These are phyloP conservation scores for Cutaneotrichosporon sp. DNA, from an alignment of 1,284 basidiomycete genomes.

Conservation along the genomic window DNA sequence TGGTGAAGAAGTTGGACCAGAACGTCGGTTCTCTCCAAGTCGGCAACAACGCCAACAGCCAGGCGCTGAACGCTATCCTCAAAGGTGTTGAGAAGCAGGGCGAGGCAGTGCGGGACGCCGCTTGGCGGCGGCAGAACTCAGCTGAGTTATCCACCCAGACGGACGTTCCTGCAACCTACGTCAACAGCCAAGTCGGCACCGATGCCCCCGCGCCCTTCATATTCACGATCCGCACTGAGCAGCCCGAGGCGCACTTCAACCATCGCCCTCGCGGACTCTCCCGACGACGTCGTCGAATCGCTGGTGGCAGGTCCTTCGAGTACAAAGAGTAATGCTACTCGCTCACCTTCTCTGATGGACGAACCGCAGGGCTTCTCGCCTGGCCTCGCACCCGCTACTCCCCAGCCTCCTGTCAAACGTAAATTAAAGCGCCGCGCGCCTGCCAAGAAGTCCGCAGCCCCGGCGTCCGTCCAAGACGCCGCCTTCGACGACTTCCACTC, in stretches of 20 bases:
- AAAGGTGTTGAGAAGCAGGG: neutral
- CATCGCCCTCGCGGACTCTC: neutral
- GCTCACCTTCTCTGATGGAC: neutral
- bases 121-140: constrained; percentile 1
- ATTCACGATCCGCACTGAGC: no score
- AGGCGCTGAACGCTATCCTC: neutral
- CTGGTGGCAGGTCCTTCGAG: neutral
- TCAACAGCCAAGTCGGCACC: constrained; percentile 6
- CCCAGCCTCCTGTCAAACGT: neutral
- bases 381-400: neutral
- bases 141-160: neutral
- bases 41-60: neutral
- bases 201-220: neutral
- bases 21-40: neutral
- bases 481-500: neutral
- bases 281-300: neutral
- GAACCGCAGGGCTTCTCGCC: neutral
- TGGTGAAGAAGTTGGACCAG: neutral
- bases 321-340: neutral
- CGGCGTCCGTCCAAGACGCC: neutral
- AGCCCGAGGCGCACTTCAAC: neutral
- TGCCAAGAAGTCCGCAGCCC: neutral
- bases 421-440: neutral
- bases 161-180: neutral
- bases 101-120: neutral